Conservation (phyloP, 768 basidiomycete genomes). For the Calocybe indica region DNA sequence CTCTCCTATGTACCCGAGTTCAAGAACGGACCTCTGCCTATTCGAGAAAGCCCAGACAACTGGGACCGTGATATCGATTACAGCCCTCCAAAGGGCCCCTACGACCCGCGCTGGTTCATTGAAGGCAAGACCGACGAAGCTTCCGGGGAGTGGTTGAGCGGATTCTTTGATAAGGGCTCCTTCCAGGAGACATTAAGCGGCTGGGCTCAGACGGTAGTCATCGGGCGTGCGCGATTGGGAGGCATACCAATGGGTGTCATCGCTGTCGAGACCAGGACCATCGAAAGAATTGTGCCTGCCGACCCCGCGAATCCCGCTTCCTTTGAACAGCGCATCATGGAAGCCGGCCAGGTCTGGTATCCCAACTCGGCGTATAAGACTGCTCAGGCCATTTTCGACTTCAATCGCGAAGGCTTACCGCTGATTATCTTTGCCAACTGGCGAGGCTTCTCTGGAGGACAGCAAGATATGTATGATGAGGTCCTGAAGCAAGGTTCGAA, state of each 20-base stretch:
- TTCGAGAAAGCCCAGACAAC: slow-evolving; percentile 62
- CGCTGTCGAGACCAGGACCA: slow-evolving; percentile 95
- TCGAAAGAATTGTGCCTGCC: slow-evolving; percentile 94
- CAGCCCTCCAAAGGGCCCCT: slow-evolving; percentile 86
- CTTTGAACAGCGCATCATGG: slow-evolving; percentile 97
- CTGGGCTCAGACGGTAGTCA: slow-evolving; percentile 98
- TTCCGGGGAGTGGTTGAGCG: slow-evolving; percentile 69
- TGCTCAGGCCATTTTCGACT: slow-evolving; percentile 98
- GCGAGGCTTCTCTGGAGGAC: slow-evolving; percentile 99
- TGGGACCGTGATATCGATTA: slow-evolving; percentile 96
- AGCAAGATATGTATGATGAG: slow-evolving; percentile 99
- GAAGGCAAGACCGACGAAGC: slow-evolving; percentile 88
- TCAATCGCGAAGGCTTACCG: slow-evolving; percentile 94
- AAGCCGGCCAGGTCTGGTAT: slow-evolving; percentile 99
- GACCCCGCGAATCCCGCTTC: slow-evolving; percentile 97
- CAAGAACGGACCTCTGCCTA: slow-evolving; percentile 75
- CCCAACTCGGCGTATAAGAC: slow-evolving; percentile 99
- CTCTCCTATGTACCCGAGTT: slow-evolving; percentile 86
- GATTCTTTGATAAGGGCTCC: slow-evolving; percentile 95
- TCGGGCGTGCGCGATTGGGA: slow-evolving; percentile 92
- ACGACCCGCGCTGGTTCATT: slow-evolving; percentile 98
- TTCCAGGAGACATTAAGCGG: slow-evolving; percentile 99
- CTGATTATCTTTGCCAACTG: slow-evolving; percentile 99
- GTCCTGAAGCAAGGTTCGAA: slow-evolving; percentile 96
- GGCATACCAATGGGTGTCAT: slow-evolving; percentile 98